Evolutionary conservation across 768 basidiomycete genomes (phyloP), one percentile per base, ranked within the genome.

Genomic region (Lentinus tigrinus): DNA sequence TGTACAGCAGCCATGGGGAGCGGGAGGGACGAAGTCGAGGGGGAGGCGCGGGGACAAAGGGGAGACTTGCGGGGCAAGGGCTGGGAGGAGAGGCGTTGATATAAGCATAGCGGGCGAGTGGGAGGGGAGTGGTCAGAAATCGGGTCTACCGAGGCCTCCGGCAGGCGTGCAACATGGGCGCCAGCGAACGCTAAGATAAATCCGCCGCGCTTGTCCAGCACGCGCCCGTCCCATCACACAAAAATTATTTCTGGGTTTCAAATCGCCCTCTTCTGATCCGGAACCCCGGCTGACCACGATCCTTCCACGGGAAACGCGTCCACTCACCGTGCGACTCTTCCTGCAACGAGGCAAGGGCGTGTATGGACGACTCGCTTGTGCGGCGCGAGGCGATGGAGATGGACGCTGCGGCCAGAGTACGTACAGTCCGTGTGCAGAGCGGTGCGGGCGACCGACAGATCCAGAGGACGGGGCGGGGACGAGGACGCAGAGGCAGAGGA

Each of bases 1-100:
- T 65, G 57, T 10, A 69, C 64, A 38, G 71, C 43, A 40, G 71
- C 69, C 70, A 71, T 72, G 55, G 52, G 39, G 23, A 38, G 24
- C 27, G 21, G 9, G 48, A 54, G 48, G 47, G 53, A 57, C 66
- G 57, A 52, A 31, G 59, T 43, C 56, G 51, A 51, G 58, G 52
- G 52, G 56, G 63, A 54, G 37, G 57, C 54, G 40, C 44, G 60
- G 56, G 48, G 63, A 59, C 57, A 61, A 56, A 50, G 57, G 51
- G 50, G 61, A 56, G 56, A 23, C 44, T 36, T 38, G 52, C 56
- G 59, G 59, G 51, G 54, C 11, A 38, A 28, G 38, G 46, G 49
- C 36, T 46, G 58, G 53, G 36, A 40, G 48, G 48, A 28, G 63
- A 39, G 52, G 53, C n/a, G 49, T 23, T 38, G 62, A 55, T 63